phyloP scores from a whole-genome alignment of 257 asterid species.

The Solanum sejunctum region DNA sequence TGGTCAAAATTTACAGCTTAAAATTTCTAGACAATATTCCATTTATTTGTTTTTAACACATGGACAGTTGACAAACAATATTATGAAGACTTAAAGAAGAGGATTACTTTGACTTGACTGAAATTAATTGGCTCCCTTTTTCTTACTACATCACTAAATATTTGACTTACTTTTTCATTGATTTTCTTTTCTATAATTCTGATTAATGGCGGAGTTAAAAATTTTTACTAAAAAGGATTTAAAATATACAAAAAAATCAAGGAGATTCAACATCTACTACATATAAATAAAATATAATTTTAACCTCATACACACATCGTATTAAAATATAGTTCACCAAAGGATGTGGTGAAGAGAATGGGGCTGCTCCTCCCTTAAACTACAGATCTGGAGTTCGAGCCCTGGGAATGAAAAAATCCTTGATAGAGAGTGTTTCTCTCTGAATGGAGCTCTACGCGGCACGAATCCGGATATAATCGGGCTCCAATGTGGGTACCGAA shows the following conservation, averaged over 20 bases:
- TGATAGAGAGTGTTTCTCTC: too few relatives aligned
- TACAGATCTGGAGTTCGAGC: too few relatives aligned
- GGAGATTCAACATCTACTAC: background rate
- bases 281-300: too few relatives aligned
- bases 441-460: too few relatives aligned
- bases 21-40: background rate
- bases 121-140: background rate
- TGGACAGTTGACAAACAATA: background rate
- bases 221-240: background rate
- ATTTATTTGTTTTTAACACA: background rate
- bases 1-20: background rate
- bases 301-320: too few relatives aligned
- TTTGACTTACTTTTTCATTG: background rate
- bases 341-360: too few relatives aligned
- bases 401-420: too few relatives aligned
- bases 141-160: background rate
- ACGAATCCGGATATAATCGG: too few relatives aligned
- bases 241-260: fast-evolving
- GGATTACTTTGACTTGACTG: background rate
- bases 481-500: too few relatives aligned
- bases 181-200: background rate
- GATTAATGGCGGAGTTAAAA: fast-evolving
- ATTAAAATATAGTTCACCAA: too few relatives aligned
- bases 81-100: background rate
- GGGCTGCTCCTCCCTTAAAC: too few relatives aligned